Base-by-base conservation (phyloP, 2,329 filamentous ascomycete genomes). In the Dactylellina sp. region DNA sequence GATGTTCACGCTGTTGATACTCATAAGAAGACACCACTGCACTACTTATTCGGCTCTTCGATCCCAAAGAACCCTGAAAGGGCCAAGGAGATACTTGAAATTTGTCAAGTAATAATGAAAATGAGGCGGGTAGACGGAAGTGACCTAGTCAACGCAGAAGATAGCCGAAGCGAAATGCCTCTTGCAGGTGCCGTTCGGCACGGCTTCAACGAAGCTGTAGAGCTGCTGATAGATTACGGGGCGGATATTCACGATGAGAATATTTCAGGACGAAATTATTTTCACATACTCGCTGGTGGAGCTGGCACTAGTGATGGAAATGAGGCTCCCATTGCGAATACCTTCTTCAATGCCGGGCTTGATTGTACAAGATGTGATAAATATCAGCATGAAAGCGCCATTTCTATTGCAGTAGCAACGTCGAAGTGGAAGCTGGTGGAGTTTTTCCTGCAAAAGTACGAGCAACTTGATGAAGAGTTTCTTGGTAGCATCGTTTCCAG, bases 51-150 rank as follows among this genome's bases (percentile, higher is more conserved):
- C 37, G 7, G 9, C 1, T 12, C 25, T 28, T 14, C 7, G 9
- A 5, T 22, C 14, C 63, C 63, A 1, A 46, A 42, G 14, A 16
- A 52, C 7, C 14, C 44, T 2, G 32, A 68, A 1, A 20, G 20
- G 4, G 35, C 44, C 11, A 14, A 60, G 24, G 63, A 68, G 12
- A 28, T 53, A 9, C 42, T 68, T 25, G 35, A 46, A 2, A 68
- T 60, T 14, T 68, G 53, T 18, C 44, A 53, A 20, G 25, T 68
- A 14, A 68, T 68, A 12, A 14, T 68, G 20, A 68, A 68, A n/a
- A 68, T 68, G 63, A 52, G 42, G 20, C 50, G 42, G 14, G 6
- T 32, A 4, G 62, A 57, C 32, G 52, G 40, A 12, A 28, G 37
- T 7, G 52, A 66, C 16, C 20, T 66, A 5, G 20, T 66, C n/a